Evolutionary conservation across 208 protist species (phyloP).

Genomic region (Vickermania ingenoplastis): DNA sequence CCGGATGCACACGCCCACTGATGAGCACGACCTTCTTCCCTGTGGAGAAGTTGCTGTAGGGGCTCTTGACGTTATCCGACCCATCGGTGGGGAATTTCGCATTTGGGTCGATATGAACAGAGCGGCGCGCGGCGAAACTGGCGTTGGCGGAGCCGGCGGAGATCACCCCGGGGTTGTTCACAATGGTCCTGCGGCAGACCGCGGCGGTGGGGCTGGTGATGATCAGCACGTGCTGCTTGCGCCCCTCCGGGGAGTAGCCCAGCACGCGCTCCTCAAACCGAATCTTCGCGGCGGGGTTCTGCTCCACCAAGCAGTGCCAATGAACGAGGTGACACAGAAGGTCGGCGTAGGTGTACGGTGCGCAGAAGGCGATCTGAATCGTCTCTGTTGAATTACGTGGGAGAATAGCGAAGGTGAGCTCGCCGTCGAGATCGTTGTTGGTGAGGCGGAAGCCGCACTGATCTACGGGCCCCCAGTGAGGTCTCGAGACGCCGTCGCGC

Average conservation of each 20-base stretch:
- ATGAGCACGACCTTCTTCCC: constrained; percentile 86
- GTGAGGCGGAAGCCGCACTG: constrained; percentile 52
- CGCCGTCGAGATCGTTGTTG: constrained; percentile 30
- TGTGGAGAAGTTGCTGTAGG: constrained; percentile 57
- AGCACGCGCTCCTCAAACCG: constrained; percentile 81
- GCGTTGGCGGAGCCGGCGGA: background rate
- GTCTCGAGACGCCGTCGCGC: constrained; percentile 33
- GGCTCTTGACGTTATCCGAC: constrained; percentile 8
- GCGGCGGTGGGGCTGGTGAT: constrained; percentile 40
- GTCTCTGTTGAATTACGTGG: constrained; percentile 36
- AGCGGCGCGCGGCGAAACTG: background rate
- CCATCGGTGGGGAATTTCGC: background rate
- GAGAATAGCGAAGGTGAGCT: constrained; percentile 57
- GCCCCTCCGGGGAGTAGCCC: constrained; percentile 60
- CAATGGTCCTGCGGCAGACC: constrained; percentile 1
- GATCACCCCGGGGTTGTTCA: background rate
- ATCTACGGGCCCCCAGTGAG: constrained; percentile 56
- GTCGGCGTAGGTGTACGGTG: constrained; percentile 80
- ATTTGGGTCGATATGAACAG: background rate
- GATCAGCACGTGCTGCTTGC: constrained; percentile 77
- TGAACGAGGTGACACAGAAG: constrained; percentile 74
- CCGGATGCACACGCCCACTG: constrained; percentile 89
- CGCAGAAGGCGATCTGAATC: constrained; percentile 79
- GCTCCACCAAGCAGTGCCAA: constrained; percentile 65
- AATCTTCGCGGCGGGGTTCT: constrained; percentile 27